phyloP scores from a whole-genome alignment of 2,329 filamentous ascomycete species.

The Corinectria fuckeliana region DNA sequence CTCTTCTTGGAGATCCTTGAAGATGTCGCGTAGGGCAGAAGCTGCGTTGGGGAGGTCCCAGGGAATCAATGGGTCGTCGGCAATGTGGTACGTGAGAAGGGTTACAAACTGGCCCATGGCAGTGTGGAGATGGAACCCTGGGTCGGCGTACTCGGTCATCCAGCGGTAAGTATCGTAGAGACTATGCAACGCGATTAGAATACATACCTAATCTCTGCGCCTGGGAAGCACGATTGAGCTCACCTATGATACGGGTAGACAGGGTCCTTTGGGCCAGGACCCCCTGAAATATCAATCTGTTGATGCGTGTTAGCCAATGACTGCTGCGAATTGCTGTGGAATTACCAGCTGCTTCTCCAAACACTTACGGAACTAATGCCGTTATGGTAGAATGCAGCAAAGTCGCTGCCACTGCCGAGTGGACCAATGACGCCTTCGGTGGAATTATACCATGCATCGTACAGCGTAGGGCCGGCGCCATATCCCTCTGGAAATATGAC shows the following conservation, averaged over 20 bases:
- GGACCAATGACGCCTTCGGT: slow-evolving; percentile 28
- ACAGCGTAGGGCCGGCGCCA: slow-evolving; percentile 22
- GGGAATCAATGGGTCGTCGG: slow-evolving; percentile 22
- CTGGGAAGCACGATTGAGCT: too few relatives aligned
- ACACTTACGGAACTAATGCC: slow-evolving; percentile 20
- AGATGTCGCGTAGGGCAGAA: slow-evolving; percentile 18
- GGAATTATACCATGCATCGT: slow-evolving; percentile 28
- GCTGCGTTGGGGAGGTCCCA: slow-evolving; percentile 23
- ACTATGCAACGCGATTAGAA: too few relatives aligned
- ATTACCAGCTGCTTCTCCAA: neutral
- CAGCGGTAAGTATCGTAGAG: slow-evolving; percentile 50
- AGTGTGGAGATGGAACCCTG: slow-evolving; percentile 55
- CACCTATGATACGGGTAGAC: slow-evolving; percentile 23
- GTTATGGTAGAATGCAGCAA: slow-evolving; percentile 27
- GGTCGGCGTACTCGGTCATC: slow-evolving; percentile 59
- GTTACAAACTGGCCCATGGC: slow-evolving; percentile 51
- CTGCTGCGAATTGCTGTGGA: too few relatives aligned
- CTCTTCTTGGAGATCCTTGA: slow-evolving; percentile 23
- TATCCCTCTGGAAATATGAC: slow-evolving; percentile 25
- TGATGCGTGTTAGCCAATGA: neutral
- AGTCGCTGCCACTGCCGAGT: slow-evolving; percentile 25
- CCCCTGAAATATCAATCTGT: slow-evolving; percentile 26
- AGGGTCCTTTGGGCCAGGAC: slow-evolving; percentile 20
- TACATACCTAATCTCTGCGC: too few relatives aligned
- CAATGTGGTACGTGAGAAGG: slow-evolving; percentile 25